Evolutionary conservation across 176 grass and related monocot genomes (phyloP).

Genomic region (Bothriochloa decipiens): DNA sequence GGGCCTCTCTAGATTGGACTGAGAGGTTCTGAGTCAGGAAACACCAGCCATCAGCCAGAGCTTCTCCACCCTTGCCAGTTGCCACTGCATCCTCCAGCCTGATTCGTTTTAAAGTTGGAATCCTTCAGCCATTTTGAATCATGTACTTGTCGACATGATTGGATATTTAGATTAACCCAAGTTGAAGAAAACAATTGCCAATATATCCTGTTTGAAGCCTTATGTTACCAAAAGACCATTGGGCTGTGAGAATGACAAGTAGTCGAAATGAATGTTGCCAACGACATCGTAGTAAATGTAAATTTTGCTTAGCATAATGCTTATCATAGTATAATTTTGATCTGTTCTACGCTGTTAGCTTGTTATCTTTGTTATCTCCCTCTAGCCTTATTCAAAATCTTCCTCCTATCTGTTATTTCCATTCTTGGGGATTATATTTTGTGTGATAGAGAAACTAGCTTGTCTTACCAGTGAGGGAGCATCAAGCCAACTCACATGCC

Average conservation of each 20-base stretch:
- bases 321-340: slow-evolving; percentile 4
- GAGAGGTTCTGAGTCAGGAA: not conserved
- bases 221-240: not conserved
- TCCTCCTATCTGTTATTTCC: not conserved
- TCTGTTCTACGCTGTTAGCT: not conserved
- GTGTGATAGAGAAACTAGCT: slow-evolving; percentile 5
- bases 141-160: not conserved
- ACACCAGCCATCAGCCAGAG: not conserved
- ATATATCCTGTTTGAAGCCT: not conserved
- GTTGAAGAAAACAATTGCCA: not conserved
- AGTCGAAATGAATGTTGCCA: not conserved
- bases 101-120: not conserved
- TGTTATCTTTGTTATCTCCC: not conserved
- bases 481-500: slow-evolving; percentile 92
- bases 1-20: not conserved
- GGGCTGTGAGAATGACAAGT: not conserved
- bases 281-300: not conserved
- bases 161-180: not conserved
- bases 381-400: slow-evolving; percentile 4
- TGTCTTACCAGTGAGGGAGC: slow-evolving; percentile 62
- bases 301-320: not conserved
- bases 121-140: slow-evolving; percentile 3
- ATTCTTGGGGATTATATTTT: slow-evolving; percentile 8
- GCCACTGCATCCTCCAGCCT: not conserved
- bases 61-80: not conserved